Conservation (phyloP, 169 alveolate genomes). For the Perkinsus olseni region DNA sequence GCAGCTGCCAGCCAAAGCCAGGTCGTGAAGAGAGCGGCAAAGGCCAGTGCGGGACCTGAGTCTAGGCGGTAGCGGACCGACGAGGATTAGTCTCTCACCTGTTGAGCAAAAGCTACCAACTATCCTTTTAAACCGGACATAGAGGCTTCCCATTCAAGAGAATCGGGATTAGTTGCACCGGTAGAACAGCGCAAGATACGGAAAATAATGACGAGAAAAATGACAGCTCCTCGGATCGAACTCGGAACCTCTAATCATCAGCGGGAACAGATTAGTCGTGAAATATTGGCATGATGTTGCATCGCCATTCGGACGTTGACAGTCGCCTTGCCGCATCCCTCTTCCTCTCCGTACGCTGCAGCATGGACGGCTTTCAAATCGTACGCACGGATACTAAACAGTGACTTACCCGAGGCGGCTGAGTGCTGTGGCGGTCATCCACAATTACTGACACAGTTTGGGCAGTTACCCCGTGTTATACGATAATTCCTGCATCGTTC, state of each 20-base stretch:
- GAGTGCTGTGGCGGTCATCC: too few relatives aligned
- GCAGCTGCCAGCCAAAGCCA: neutral
- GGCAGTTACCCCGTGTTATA: too few relatives aligned
- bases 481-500: too few relatives aligned
- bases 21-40: neutral
- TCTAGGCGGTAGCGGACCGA: neutral
- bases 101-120: neutral
- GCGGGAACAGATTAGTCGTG: neutral
- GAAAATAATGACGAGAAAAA: neutral
- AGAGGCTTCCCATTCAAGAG: neutral
- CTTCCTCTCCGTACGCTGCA: too few relatives aligned
- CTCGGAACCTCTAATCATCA: neutral
- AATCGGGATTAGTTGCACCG: too few relatives aligned
- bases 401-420: too few relatives aligned
- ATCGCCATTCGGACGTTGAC: neutral
- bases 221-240: neutral
- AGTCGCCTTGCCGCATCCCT: too few relatives aligned
- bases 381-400: too few relatives aligned
- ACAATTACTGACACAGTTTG: too few relatives aligned
- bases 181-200: neutral
- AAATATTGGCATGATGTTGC: neutral
- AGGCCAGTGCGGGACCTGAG: neutral
- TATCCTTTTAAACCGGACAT: neutral
- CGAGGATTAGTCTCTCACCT: neutral
- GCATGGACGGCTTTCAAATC: too few relatives aligned